Percentiles rank a stretch among this genome's conserved stretches.
phyloP scores from a whole-genome alignment of 176 grass and related monocot species.

The Typha latifolia region DNA sequence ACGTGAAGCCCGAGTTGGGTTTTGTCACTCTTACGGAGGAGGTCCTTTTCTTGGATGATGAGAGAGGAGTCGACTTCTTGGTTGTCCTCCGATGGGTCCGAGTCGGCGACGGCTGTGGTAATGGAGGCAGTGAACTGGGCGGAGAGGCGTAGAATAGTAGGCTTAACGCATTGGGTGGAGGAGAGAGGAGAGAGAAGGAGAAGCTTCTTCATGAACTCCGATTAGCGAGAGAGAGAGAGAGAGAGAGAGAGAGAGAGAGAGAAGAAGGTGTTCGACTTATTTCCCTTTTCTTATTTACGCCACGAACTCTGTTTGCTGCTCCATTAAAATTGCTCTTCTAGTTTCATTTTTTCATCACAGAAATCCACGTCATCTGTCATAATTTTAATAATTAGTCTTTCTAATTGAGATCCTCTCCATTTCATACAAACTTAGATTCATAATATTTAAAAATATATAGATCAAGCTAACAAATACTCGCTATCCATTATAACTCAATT shows the following conservation, averaged over 20 bases:
- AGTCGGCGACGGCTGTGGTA: not conserved
- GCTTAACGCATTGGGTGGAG: not conserved
- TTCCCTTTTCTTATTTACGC: too few species aligned
- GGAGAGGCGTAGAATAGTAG: not conserved
- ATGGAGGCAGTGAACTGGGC: not conserved
- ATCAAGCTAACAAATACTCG: too few species aligned
- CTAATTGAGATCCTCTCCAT: too few species aligned
- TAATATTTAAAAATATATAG: too few species aligned
- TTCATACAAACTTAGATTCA: too few species aligned
- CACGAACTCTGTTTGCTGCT: too few species aligned
- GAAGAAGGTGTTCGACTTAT: not conserved
- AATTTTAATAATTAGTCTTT: too few species aligned
- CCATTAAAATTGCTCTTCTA: too few species aligned
- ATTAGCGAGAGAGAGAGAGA: not conserved
- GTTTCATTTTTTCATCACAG: too few species aligned
- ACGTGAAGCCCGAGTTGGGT: not conserved
- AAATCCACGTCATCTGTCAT: too few species aligned
- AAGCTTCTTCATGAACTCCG: not conserved
- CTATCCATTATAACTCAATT: too few species aligned
- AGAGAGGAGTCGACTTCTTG: not conserved
- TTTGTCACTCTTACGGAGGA: constrained; percentile 3
- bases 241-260: not conserved
- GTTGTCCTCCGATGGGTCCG: not conserved
- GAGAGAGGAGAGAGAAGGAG: not conserved
- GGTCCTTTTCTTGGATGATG: constrained; percentile 14